A percentile compares a stretch with the other conserved stretches of the same genome.
phyloP scores from a whole-genome alignment of 2,329 filamentous ascomycete genomes.

The Coleophoma eucalyptorum region DNA sequence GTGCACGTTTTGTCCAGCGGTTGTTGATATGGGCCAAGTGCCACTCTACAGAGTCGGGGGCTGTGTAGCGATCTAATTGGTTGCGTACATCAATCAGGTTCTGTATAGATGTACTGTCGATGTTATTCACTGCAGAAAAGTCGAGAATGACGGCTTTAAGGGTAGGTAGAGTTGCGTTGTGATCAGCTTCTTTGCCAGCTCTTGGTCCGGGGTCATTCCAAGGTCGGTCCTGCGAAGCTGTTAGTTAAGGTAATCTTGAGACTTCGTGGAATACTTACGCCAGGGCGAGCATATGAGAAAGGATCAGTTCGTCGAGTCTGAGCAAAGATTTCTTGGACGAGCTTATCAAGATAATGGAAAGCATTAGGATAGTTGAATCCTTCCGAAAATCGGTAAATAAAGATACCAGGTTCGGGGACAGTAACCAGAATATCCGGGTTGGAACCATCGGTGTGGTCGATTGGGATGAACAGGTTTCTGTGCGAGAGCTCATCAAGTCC shows the following conservation, averaged over 20 bases:
- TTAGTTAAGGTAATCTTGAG: background rate
- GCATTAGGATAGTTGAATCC: conserved; percentile 97
- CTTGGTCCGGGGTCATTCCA: conserved; percentile 91
- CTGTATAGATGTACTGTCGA: conserved; percentile 90
- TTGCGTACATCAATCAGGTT: conserved; percentile 92
- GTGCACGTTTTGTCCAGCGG: conserved; percentile 88
- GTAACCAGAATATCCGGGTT: conserved; percentile 81
- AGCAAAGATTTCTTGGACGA: conserved; percentile 63
- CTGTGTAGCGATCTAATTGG: conserved; percentile 81
- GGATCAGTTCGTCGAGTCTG: conserved; percentile 75
- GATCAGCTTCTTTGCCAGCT: conserved; percentile 41
- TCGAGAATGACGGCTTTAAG: conserved; percentile 91
- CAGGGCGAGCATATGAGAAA: conserved; percentile 57
- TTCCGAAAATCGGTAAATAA: conserved; percentile 93
- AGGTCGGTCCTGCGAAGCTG: conserved; percentile 58
- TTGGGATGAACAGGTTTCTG: conserved; percentile 81
- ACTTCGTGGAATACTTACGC: conserved; percentile 24
- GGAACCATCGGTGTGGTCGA: conserved; percentile 84
- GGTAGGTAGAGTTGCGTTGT: conserved; percentile 54
- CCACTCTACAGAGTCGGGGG: conserved; percentile 85
- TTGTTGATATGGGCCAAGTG: conserved; percentile 94
- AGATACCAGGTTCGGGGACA: conserved; percentile 83
- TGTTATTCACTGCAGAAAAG: conserved; percentile 89
- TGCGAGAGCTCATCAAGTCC: conserved; percentile 39
- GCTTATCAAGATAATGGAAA: conserved; percentile 79